Evolutionary conservation across 495 filamentous ascomycete genomes (phyloP).

Genomic region (Apodospora peruviana): DNA sequence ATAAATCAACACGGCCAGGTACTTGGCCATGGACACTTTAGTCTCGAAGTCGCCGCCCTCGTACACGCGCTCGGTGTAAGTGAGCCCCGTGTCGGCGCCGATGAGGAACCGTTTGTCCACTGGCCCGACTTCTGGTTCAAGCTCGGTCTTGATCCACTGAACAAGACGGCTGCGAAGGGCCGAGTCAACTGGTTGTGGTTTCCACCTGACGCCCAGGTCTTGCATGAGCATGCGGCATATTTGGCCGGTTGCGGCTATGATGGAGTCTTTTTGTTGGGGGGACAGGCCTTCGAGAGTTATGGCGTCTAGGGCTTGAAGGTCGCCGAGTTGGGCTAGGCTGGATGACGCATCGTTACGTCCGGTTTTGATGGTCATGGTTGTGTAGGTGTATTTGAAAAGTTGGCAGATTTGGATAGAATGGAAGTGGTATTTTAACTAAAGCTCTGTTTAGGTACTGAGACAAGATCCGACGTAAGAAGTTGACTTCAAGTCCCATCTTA

Average conservation of each 20-base stretch:
- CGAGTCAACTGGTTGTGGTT: slow-evolving; percentile 6
- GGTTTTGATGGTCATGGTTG: too few species aligned
- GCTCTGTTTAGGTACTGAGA: too few species aligned
- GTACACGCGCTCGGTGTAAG: slow-evolving; percentile 5
- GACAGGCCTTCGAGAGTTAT: slow-evolving; percentile 5
- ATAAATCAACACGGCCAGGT: slow-evolving; percentile 2
- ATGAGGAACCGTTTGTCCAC: slow-evolving; percentile 8
- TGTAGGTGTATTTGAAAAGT: too few species aligned
- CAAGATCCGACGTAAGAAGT: too few species aligned
- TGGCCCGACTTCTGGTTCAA: slow-evolving; percentile 3
- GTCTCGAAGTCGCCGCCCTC: slow-evolving; percentile 7
- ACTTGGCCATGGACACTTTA: slow-evolving; percentile 9
- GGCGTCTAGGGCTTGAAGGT: slow-evolving; percentile 3
- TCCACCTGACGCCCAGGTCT: slow-evolving; percentile 10
- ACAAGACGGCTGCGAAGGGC: slow-evolving; percentile 2
- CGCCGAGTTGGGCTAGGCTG: not conserved
- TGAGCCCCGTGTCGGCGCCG: slow-evolving; percentile 2
- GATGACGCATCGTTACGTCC: too few species aligned
- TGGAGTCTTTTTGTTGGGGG: not conserved
- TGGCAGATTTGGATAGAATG: too few species aligned
- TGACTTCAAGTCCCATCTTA: too few species aligned
- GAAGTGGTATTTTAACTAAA: too few species aligned
- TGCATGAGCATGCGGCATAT: slow-evolving; percentile 11
- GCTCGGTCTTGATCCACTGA: slow-evolving; percentile 7
- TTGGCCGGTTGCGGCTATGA: slow-evolving; percentile 5